phyloP scores from a whole-genome alignment of 345 rosid species.

The Euphorbia lathyris region DNA sequence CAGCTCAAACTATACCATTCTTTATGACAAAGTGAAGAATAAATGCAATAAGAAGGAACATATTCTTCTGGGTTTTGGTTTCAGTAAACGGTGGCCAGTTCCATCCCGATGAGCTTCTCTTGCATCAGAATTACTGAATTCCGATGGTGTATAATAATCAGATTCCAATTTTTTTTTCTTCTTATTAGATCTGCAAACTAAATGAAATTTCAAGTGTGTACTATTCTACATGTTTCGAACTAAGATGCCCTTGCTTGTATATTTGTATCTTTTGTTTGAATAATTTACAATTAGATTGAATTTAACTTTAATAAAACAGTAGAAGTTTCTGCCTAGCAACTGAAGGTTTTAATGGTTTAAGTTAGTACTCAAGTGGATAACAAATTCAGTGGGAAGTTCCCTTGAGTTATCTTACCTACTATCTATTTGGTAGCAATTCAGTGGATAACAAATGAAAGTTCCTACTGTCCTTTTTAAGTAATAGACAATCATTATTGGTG shows the following conservation, averaged over 20 bases:
- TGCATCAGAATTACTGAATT: conserved; percentile 14
- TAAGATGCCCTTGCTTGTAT: background rate
- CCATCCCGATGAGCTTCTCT: conserved; percentile 19
- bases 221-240: background rate
- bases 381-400: too few species aligned
- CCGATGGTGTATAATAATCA: conserved; percentile 7
- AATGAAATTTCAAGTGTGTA: conserved; percentile 18
- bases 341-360: background rate
- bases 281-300: background rate
- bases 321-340: background rate
- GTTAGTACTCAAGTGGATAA: too few species aligned
- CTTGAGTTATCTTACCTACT: background rate
- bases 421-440: background rate
- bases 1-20: conserved; percentile 60
- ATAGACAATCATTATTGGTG: background rate
- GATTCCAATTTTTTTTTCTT: too few species aligned
- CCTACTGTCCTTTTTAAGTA: background rate
- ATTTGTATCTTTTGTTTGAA: background rate
- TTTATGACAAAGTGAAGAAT: conserved; percentile 41
- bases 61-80: conserved; percentile 9
- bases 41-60: conserved; percentile 28
- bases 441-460: background rate
- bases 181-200: background rate
- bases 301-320: too few species aligned
- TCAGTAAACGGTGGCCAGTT: conserved; percentile 12